Base-by-base conservation (phyloP, 208 protist genomes). In the Leishmania tarentolae region DNA sequence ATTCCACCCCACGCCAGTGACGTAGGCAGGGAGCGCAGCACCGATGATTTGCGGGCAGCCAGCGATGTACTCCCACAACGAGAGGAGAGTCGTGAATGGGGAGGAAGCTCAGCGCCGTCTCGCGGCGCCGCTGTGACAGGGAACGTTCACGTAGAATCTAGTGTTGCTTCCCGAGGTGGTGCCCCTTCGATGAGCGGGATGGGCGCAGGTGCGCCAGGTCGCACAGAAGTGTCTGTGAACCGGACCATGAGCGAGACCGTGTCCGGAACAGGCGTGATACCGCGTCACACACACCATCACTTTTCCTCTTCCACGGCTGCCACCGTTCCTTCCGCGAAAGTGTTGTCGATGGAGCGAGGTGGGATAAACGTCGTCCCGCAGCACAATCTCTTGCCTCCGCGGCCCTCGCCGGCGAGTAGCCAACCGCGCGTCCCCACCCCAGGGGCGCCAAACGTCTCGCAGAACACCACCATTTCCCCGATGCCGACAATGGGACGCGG, bases 41-140 rank as follows among this genome's bases (percentile, higher is more conserved):
- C 73, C 73, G 82, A 85, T 11, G 77, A 81, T 47, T 37, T 66
- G 53, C 77, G 82, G 17, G 65, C 50, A 19, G 70, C 35, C 44
- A 76, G 73, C 65, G 82, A 85, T 31, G n/a, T 69, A 6, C 73
- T 76, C 47, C 78, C 73, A 28, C 77, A 81, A 47, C 76, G 82
- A 0, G 82, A 85, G 61, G 82, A 85, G 72, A 79, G 71, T 37
- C 56, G 82, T 17, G 77, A 85, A 31, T 82, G 82, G 82, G 42
- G 73, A 6, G 50, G 6, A 52, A 28, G 50, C 35, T 17, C 81
- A 79, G 57, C 19, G 81, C 56, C 65, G 66, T 17, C 47, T 66
- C 47, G 74, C 56, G 21, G 74, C 72, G 56, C 35, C 44, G 19
- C 74, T 42, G 47, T 31, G 57, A 68, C 44, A 8, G 76, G 76